phyloP scores from a whole-genome alignment of 306 rosid genomes.

The Styphnolobium japonicum region DNA sequence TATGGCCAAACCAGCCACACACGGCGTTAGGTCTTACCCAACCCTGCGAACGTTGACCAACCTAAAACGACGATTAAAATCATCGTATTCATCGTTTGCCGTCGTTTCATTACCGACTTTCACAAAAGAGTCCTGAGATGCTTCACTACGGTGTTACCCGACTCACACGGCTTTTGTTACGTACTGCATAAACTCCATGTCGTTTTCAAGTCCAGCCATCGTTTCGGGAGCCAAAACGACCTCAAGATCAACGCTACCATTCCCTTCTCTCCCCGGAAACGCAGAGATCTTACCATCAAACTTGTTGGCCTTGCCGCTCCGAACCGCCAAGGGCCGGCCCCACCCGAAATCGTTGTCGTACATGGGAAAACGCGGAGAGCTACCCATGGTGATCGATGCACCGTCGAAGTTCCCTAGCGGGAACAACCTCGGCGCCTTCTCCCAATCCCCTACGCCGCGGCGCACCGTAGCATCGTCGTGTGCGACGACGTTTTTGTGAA shows the following conservation, averaged over 20 bases:
- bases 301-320: conserved; percentile 78
- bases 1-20: conserved; percentile 36
- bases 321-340: conserved; percentile 69
- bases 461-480: conserved; percentile 63
- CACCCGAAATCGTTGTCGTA: conserved; percentile 89
- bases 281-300: conserved; percentile 92
- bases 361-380: conserved; percentile 93
- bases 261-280: conserved; percentile 64
- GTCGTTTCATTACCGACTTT: conserved; percentile 30
- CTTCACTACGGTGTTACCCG: background rate
- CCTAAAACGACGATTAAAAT: conserved; percentile 14
- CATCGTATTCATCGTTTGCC: background rate
- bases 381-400: conserved; percentile 83
- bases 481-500: conserved; percentile 65
- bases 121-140: background rate
- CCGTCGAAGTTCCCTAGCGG: conserved; percentile 90
- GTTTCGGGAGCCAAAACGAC: conserved; percentile 80
- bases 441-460: conserved; percentile 74
- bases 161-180: conserved; percentile 32
- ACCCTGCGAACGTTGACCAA: conserved; percentile 22
- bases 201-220: conserved; percentile 62
- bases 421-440: conserved; percentile 63
- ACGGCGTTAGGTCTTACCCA: conserved; percentile 24
- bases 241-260: conserved; percentile 84
- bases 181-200: conserved; percentile 77